These are phyloP conservation scores for Talaromyces albobiverticillius DNA, from an alignment of 2,329 filamentous ascomycete species.

Conservation along the genomic window DNA sequence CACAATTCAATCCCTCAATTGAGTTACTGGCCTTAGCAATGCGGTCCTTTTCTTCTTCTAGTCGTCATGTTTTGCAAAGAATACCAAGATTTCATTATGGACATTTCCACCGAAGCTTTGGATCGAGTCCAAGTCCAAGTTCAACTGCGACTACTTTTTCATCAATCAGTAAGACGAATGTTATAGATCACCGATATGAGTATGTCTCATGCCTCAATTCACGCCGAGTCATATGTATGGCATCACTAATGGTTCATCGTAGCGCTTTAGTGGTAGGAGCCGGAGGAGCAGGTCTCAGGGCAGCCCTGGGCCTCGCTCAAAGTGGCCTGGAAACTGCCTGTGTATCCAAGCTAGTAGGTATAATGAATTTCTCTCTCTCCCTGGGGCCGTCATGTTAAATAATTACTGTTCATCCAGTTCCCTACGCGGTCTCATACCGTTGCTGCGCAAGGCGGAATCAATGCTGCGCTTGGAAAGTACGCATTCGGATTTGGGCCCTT, in stretches of 20 bases:
- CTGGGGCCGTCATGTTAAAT: too few species aligned
- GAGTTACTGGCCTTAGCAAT: not conserved
- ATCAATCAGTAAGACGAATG: not conserved
- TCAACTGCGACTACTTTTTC: not conserved
- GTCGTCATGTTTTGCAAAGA: not conserved
- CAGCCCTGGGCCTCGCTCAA: constrained; percentile 62
- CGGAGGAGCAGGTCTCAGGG: constrained; percentile 61
- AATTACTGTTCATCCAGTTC: too few species aligned
- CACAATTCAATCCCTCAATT: too few species aligned
- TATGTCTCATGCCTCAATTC: constrained; percentile 10
- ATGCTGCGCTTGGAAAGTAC: constrained; percentile 42
- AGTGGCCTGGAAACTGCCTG: constrained; percentile 64
- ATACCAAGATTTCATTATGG: not conserved
- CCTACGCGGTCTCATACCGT: constrained; percentile 64
- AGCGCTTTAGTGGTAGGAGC: constrained; percentile 74
- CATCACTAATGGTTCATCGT: not conserved
- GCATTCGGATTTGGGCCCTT: constrained; percentile 17
- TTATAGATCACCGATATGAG: constrained; percentile 22
- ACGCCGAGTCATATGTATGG: too few species aligned
- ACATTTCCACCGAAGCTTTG: not conserved
- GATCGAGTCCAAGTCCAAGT: not conserved
- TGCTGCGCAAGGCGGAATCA: constrained; percentile 64
- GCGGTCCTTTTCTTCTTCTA: not conserved
- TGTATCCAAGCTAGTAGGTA: constrained; percentile 53
- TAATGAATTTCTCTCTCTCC: too few species aligned